A percentile compares a stretch with the other conserved stretches of the same genome.
Evolutionary conservation across 805 yeast species (phyloP).

Genomic region (Candida boleticola): DNA sequence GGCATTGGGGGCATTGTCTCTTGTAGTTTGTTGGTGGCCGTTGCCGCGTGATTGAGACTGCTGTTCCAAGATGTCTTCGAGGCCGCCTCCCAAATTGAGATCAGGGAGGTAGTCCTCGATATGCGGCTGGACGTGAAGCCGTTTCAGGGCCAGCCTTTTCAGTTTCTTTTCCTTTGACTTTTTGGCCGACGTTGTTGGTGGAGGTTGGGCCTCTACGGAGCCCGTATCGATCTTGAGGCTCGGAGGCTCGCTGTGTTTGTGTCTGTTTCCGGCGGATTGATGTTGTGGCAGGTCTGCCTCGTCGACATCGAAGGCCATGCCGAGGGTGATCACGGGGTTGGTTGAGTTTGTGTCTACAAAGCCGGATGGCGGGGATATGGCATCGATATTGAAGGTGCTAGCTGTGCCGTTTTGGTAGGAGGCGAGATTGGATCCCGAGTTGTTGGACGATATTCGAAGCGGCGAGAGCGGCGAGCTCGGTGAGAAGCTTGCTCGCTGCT

Average conservation of each 20-base stretch:
- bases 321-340: background rate
- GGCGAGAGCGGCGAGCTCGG: slow-evolving; percentile 3
- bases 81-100: slow-evolving; percentile 4
- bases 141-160: background rate
- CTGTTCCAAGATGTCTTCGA: background rate
- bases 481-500: background rate
- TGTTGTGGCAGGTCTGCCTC: no score
- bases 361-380: background rate
- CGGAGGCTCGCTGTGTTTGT: no score
- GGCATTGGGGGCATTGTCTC: no score
- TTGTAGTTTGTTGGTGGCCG: no score
- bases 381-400: background rate
- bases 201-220: no score
- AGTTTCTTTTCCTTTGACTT: background rate
- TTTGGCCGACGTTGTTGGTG: no score
- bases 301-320: background rate
- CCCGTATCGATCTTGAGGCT: background rate
- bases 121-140: background rate
- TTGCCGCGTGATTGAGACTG: no score
- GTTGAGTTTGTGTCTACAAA: background rate
- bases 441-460: slow-evolving; percentile 1
- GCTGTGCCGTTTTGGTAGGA: background rate
- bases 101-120: slow-evolving; percentile 10
- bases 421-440: background rate
- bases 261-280: no score